Evolutionary conservation across 345 rosid genomes (phyloP), one percentile per base, ranked within the genome.

Genomic region (Hypericum androsaemum): DNA sequence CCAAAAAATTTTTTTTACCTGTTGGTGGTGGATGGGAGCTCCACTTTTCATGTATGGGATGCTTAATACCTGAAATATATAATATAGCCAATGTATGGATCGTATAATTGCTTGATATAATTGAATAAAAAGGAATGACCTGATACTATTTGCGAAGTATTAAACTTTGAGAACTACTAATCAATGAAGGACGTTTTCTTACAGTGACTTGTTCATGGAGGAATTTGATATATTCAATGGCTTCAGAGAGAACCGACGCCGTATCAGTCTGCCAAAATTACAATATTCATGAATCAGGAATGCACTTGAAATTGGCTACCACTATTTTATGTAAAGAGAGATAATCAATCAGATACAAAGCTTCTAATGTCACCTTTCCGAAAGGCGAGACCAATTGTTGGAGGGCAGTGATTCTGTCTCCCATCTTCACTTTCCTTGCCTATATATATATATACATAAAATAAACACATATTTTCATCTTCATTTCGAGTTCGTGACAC

Each of bases 381-480:
- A 85, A 94, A 88, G 99, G 99, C 53, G 97, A 83, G 76, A 94
- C 97, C 81, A 94, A 83, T 86, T 94, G 99, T 80, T 94, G 99
- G 61, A 94, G 99, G 53, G 97, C 88, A 75, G 97, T 90, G 87
- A 94, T 94, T 88, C 95, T 85, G 97, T 94, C 99, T 81, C 97
- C 97, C 95, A 83, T 86, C 80, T 94, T 94, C 84, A 85, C 97
- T 80, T 88, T 94, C 76, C 88, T 85, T 77, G 79, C 99, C 99
- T 94, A 69, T 41, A 46, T 45, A 12, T 45, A 45, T n/a, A 45
- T 46, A 14, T 1, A 9, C 14, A 43, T 12, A 12, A 6, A 43
- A 10, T 43, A 58, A 43, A 36, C 22, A 14, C 32, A 41, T 37
- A 50, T 61, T 60, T 32, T 69, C 60, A 61, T 64, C 46, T 47